Base-by-base conservation (phyloP, 2,329 filamentous ascomycete genomes). In the Cadophora luteo-olivacea region DNA sequence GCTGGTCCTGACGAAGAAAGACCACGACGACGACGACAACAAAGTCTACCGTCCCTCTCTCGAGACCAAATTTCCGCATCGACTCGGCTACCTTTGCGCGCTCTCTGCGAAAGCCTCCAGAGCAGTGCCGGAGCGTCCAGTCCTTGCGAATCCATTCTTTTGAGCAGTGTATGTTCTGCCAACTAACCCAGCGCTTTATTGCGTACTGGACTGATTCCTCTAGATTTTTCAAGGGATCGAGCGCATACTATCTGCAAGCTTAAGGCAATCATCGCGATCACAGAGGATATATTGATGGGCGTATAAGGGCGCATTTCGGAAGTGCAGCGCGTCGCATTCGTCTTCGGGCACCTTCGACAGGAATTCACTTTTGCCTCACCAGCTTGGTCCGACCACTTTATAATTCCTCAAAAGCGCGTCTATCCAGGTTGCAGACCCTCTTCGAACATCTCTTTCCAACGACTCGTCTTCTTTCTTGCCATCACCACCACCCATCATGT, bases 401-500 rank as follows among this genome's bases (percentile, higher is more conserved):
- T 48, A 29, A 14, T 25, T 12, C 51, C 16, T 63, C 65, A 51
- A 32, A 62, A 36, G 49, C 36, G 49, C 16, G 24, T 29, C 48
- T 32, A 16, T 63, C 60, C 25, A 57, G 60, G 51, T 64, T 54
- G 52, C 54, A 58, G 12, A 24, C 16, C 24, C 33, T 65, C 14
- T 33, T 48, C 61, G 60, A 64, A 61, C 29, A 22, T 38, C 48
- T 29, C 25, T 48, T 29, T 33, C 38, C 45, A 61, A 11, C 29
- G 49, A 38, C 32, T 33, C 24, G 48, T 48, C 62, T 22, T 36
- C 57, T 51, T 54, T 51, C 57, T 51, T 54, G 54, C 51, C 25
- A 45, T 48, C 33, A 29, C 32, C 33, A 29, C 32, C 55, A 24
- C n/a, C 36, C 66, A 71, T n/a, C 16, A 99, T 99, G 96, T 99